Evolutionary conservation across 164 flowering plant genomes (phyloP), one percentile per base, ranked within the genome.

Genomic region (Pachysandra terminalis): DNA sequence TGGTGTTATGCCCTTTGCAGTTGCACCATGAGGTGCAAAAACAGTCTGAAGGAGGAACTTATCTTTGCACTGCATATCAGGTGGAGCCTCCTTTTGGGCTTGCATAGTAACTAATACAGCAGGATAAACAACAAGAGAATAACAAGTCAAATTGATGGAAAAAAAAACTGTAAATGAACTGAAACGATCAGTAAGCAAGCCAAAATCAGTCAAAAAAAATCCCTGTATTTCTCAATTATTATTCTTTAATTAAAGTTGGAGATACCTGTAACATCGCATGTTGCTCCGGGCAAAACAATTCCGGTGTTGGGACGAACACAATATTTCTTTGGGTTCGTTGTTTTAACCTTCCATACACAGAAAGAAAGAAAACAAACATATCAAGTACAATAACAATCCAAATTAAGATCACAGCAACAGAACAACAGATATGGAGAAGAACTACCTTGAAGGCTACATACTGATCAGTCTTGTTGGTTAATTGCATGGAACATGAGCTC

Each of bases 31-130:
- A 48, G 81, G 78, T 23, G 82, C 87, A 54, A 75, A 71, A 62
- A 81, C 90, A 66, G 91, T 87, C 75, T 86, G 98, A 65, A 92
- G 82, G 10, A 92, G 89, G 71, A 90, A 92, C 75, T 92, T 91
- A 71, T n/a, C n/a, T n/a, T n/a, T n/a, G n/a, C n/a, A n/a, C n/a
- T n/a, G n/a, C n/a, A n/a, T n/a, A n/a, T n/a, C 96, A 12, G 82
- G 72, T 0, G 96, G 98, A 25, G 80, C 74, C 68, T 89, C 95
- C 61, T 81, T 89, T 59, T 80, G 98, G 14, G 91, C 93, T 85
- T 93, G 98, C 96, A 93, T 90, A 45, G 95, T 90, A 48, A 93
- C 96, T 93, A 72, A 57, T 13, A 5, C 19, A 26, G 32, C 57
- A 76, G 16, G 26, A 40, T 10, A 40, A 10, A 40, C 10, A 10